phyloP scores from a whole-genome alignment of 192 early-diverging fungal genomes.

The Coemansia sp. region DNA sequence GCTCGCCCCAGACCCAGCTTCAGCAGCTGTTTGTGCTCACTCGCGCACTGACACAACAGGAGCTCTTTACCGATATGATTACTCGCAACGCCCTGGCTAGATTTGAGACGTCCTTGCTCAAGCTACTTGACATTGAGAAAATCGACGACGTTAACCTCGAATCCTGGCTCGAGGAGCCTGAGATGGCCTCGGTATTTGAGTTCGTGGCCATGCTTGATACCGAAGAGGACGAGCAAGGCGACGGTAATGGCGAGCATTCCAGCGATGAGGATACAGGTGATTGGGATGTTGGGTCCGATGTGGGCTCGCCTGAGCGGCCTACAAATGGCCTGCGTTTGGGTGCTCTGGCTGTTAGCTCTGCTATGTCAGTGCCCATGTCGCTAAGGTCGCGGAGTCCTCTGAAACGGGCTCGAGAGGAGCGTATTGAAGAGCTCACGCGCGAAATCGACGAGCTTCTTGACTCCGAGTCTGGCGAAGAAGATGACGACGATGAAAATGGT shows the following conservation, averaged over 20 bases:
- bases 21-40: constrained; percentile 57
- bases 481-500: constrained; percentile 22
- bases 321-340: neutral
- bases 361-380: constrained; percentile 30
- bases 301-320: constrained; percentile 16
- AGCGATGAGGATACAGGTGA: constrained; percentile 8
- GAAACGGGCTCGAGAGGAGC: constrained; percentile 39
- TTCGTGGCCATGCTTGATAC: constrained; percentile 40
- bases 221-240: constrained; percentile 16
- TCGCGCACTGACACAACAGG: constrained; percentile 47
- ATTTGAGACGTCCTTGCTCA: constrained; percentile 63
- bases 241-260: neutral
- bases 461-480: constrained; percentile 22
- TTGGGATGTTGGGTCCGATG: constrained; percentile 17
- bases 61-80: constrained; percentile 59
- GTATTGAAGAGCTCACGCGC: constrained; percentile 49
- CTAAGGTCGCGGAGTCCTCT: constrained; percentile 32
- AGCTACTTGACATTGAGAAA: constrained; percentile 57
- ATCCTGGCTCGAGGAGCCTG: constrained; percentile 53
- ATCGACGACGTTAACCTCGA: constrained; percentile 45
- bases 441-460: constrained; percentile 54
- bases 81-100: constrained; percentile 60
- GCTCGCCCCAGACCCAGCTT: constrained; percentile 31
- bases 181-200: constrained; percentile 54
- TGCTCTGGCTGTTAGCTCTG: constrained; percentile 18